Evolutionary conservation across 2,329 filamentous ascomycete species (phyloP), one percentile per base, ranked within the genome.

Genomic region (Scedosporium aurantiacum): DNA sequence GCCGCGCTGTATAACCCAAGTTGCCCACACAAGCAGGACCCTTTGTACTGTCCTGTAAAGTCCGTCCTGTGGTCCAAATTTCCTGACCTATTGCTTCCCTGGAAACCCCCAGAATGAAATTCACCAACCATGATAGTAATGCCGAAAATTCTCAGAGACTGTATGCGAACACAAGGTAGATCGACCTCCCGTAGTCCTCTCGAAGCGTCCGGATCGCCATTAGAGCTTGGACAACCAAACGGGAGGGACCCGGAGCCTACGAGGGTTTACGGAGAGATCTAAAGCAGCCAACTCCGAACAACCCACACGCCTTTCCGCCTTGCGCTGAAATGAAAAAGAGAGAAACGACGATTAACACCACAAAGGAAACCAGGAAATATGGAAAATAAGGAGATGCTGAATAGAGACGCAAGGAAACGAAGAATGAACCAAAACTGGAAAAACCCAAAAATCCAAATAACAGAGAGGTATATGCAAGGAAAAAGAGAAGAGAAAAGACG

Each of bases 381-480:
- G n/a, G n/a, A 56, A 56, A 41, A 25, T 16, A 57, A 57, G 55
- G 55, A 57, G 37, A 57, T 57, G n/a, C 55, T 18, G n/a, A n/a
- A 16, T 14, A 32, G 37, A 47, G n/a, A 57, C 7, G 23, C 21
- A 57, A 57, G 41, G 52, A 61, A 43, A 61, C n/a, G 45, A 8
- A 43, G 27, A 59, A 7, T n/a, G 4, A 58, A 43, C 45, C 5
- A 28, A 28, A 32, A 28, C 32, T 37, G 12, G 18, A 25, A 40
- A 41, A 4, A 55, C 62, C 43, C 37, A 57, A 61, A 61, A 62
- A 64, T 43, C 25, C 47, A 61, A 27, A 47, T 58, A 60, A 54
- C 58, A 47, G 28, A 50, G 58, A 60, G 58, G 58, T 60, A 60
- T 60, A 60, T 60, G 56, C 58, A 47, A 61, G 58, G 57, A 63